Conservation (phyloP, 768 basidiomycete species). For the Hericium erinaceus region DNA sequence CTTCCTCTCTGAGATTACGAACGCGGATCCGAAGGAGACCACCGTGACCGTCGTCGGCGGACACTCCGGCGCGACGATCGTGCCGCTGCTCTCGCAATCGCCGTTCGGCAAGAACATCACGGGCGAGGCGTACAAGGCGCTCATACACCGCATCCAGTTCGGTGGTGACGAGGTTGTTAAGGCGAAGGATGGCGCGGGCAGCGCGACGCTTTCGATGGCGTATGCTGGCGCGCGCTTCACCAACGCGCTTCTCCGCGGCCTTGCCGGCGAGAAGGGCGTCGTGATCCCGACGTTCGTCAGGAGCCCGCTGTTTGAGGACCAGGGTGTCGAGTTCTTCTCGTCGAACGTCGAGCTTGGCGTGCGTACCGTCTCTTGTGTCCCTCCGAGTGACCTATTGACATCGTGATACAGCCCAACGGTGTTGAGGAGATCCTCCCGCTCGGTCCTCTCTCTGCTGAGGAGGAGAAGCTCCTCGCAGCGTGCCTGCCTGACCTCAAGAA, state of each 20-base stretch:
- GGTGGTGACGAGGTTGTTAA: constrained; percentile 99
- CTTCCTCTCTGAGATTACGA: constrained; percentile 70
- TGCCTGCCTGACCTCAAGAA: constrained; percentile 90
- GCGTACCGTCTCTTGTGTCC: constrained; percentile 21
- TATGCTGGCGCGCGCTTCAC: constrained; percentile 71
- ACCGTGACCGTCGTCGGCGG: constrained; percentile 86
- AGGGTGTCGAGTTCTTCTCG: constrained; percentile 94
- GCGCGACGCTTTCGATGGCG: constrained; percentile 71
- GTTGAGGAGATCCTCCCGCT: constrained; percentile 88
- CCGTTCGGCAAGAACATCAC: constrained; percentile 57
- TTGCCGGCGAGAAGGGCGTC: constrained; percentile 59
- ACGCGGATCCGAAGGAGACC: constrained; percentile 55
- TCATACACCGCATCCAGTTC: constrained; percentile 92
- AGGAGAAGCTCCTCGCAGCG: constrained; percentile 79
- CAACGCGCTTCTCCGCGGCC: constrained; percentile 46
- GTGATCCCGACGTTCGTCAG: constrained; percentile 82
- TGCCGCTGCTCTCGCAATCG: constrained; percentile 88
- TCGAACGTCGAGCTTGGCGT: constrained; percentile 92
- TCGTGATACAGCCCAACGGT: constrained; percentile 52
- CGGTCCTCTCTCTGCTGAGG: constrained; percentile 69
- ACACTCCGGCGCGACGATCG: constrained; percentile 95
- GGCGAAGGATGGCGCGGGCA: constrained; percentile 86
- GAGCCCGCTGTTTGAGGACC: constrained; percentile 73
- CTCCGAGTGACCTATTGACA: constrained; percentile 6
- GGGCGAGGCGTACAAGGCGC: constrained; percentile 64